Evolutionary conservation across 2,329 filamentous ascomycete genomes (phyloP).

Genomic region (Aspergillus udagawae): DNA sequence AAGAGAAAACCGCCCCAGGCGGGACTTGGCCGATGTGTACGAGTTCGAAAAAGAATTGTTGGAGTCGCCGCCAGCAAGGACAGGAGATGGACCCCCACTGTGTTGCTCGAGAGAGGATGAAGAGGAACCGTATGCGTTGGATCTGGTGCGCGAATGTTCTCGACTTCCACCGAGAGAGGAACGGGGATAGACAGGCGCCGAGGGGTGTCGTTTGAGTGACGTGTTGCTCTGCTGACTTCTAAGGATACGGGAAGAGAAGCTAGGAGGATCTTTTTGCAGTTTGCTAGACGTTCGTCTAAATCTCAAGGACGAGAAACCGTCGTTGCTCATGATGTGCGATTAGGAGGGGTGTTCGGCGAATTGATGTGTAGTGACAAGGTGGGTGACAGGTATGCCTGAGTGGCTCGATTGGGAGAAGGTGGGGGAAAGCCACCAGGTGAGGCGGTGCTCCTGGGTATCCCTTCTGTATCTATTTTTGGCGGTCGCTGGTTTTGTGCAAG

Average conservation of each 20-base stretch:
- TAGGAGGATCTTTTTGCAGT: slow-evolving; percentile 44
- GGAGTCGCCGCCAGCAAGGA: slow-evolving; percentile 30
- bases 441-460: slow-evolving; percentile 21
- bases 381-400: not conserved
- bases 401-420: slow-evolving; percentile 17
- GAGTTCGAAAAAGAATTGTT: slow-evolving; percentile 22
- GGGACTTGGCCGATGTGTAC: slow-evolving; percentile 27
- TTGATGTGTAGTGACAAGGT: not conserved
- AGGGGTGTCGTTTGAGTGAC: slow-evolving; percentile 45
- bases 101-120: slow-evolving; percentile 46
- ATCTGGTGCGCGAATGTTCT: slow-evolving; percentile 44
- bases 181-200: slow-evolving; percentile 43
- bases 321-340: slow-evolving; percentile 34
- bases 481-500: slow-evolving; percentile 8
- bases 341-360: not conserved
- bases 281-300: slow-evolving; percentile 40
- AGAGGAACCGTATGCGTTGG: slow-evolving; percentile 45
- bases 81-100: slow-evolving; percentile 39
- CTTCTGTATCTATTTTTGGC: slow-evolving; percentile 7
- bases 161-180: slow-evolving; percentile 36
- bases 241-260: slow-evolving; percentile 38
- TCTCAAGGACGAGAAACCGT: slow-evolving; percentile 35
- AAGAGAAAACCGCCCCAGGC: slow-evolving; percentile 33
- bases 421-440: slow-evolving; percentile 21
- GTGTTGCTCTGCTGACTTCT: slow-evolving; percentile 42